phyloP scores from a whole-genome alignment of 2,329 filamentous ascomycete genomes.

The Tolypocladium amazonense region DNA sequence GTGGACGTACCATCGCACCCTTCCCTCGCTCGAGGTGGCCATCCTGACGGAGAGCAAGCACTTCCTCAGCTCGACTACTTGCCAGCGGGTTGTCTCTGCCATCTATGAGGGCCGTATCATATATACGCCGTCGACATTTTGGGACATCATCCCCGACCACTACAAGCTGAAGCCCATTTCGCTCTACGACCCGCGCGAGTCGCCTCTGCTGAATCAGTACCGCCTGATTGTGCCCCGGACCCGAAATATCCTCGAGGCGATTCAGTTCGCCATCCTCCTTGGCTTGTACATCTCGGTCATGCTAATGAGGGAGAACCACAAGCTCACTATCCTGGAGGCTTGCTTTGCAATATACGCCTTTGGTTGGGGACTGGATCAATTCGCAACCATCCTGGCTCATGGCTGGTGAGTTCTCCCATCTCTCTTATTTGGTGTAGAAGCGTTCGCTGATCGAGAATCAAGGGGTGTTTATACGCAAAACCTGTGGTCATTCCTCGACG shows the following conservation, averaged over 20 bases:
- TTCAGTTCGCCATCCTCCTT: slow-evolving; percentile 63
- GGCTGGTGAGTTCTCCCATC: slow-evolving; percentile 35
- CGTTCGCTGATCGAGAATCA: background rate
- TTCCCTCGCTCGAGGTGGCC: slow-evolving; percentile 73
- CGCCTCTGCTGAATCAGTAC: slow-evolving; percentile 73
- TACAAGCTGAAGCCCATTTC: slow-evolving; percentile 79
- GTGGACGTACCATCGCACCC: slow-evolving; percentile 43
- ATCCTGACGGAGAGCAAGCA: slow-evolving; percentile 74
- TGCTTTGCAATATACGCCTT: slow-evolving; percentile 63
- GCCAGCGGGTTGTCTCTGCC: slow-evolving; percentile 71
- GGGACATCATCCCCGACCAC: slow-evolving; percentile 75
- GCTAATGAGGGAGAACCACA: slow-evolving; percentile 50
- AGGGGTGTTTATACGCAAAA: slow-evolving; percentile 81
- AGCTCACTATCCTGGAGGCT: slow-evolving; percentile 48
- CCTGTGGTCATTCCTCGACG: slow-evolving; percentile 78
- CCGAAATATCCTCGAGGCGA: slow-evolving; percentile 62
- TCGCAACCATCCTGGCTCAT: slow-evolving; percentile 68
- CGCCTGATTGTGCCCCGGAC: slow-evolving; percentile 73
- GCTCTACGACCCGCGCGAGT: slow-evolving; percentile 66
- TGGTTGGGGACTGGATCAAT: slow-evolving; percentile 71
- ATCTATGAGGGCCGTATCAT: slow-evolving; percentile 74
- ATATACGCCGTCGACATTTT: slow-evolving; percentile 71
- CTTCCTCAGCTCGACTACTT: slow-evolving; percentile 67
- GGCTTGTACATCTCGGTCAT: slow-evolving; percentile 62
- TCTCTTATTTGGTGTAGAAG: background rate